Percentiles rank a stretch among this genome's conserved stretches.
phyloP scores from a whole-genome alignment of 164 flowering plant genomes.

The Cinnamomum chago region DNA sequence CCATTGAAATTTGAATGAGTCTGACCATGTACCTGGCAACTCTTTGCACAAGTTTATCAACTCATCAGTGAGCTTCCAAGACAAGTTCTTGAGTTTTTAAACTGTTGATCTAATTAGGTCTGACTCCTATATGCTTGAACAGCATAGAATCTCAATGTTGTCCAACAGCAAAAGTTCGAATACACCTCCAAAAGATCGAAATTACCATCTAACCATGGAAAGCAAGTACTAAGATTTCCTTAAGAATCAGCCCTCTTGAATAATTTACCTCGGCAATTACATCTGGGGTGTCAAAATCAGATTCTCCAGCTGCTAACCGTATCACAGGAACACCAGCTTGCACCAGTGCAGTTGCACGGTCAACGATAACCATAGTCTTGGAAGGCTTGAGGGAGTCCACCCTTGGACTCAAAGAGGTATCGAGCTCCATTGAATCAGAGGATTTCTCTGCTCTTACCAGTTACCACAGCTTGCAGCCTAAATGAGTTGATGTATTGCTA shows the following conservation, averaged over 20 bases:
- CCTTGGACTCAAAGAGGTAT: constrained; percentile 71
- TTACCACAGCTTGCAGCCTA: constrained; percentile 30
- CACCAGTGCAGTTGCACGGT: constrained; percentile 82
- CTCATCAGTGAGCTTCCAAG: too few species aligned
- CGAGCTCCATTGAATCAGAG: constrained; percentile 40
- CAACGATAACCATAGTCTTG: constrained; percentile 80
- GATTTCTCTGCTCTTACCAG: constrained; percentile 35
- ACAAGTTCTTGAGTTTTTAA: too few species aligned
- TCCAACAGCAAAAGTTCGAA: too few species aligned
- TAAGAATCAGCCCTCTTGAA: neutral
- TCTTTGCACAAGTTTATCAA: too few species aligned
- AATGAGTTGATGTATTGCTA: constrained; percentile 11
- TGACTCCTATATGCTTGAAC: too few species aligned
- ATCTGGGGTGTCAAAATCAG: constrained; percentile 91
- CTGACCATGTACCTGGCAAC: too few species aligned
- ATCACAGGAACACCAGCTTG: constrained; percentile 93
- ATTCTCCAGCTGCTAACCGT: constrained; percentile 88
- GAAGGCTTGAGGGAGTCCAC: constrained; percentile 89
- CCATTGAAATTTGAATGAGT: too few species aligned
- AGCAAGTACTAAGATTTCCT: neutral
- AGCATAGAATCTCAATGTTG: too few species aligned
- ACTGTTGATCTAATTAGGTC: too few species aligned
- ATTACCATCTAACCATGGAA: neutral
- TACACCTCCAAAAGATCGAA: too few species aligned
- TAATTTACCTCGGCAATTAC: constrained; percentile 61